Evolutionary conservation across 495 filamentous ascomycete genomes (phyloP), one percentile per base, ranked within the genome.

Genomic region (Recurvomyces mirabilis): DNA sequence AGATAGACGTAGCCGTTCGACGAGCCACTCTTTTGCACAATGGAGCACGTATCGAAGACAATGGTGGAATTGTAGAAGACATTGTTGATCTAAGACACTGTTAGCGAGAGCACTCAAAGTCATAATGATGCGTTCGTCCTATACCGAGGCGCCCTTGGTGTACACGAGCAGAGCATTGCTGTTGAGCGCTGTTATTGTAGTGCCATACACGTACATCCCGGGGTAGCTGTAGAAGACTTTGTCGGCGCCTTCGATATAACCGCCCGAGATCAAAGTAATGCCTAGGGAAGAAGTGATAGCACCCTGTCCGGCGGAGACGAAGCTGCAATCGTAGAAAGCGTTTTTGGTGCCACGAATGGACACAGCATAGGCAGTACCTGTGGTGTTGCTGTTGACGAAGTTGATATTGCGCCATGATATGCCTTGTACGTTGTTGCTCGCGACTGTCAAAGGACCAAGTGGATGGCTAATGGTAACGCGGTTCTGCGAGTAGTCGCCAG

Each of bases 1-100:
- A 50, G 33, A 32, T 36, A 45, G 3, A 45, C 47, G 41, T 30
- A n/a, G 29, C 25, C 30, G 47, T 50, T 50, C 13, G 40, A 38
- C n/a, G n/a, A 38, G 4, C 41, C 40, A 5, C 40, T 6, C 20
- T 50, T 50, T 21, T 36, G 32, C 19, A 20, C n/a, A 1, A 50
- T 15, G 2, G 40, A 25, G 33, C 40, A 21, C 3, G 30, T 20
- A 25, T 50, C 47, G 20, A 50, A 33, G 23, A 50, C 47, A 4
- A 50, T 37, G 13, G 40, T 35, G 2, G 40, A 37, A 32, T 50
- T 50, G 41, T 50, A 50, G 17, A 33, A 50, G 15, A 15, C 14
- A 33, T 20, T 41, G 32, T 45, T 28, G 19, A 17, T 24, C 18
- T 22, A 38, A 50, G 11, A 50, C 5, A 4, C 44, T 18, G 22